phyloP scores from a whole-genome alignment of 441 rosid species.

The Jatropha multifida region DNA sequence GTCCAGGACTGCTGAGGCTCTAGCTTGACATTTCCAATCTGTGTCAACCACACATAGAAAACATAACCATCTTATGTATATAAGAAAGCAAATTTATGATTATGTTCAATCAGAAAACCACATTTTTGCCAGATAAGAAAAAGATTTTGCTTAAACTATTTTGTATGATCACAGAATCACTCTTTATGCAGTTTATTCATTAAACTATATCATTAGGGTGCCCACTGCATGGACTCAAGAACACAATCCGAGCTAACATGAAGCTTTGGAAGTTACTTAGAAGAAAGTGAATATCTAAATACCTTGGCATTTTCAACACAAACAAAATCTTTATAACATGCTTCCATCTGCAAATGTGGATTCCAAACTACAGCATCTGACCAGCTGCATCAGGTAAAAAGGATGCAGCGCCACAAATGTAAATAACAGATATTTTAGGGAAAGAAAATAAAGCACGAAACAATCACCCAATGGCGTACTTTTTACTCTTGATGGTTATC shows the following conservation, averaged over 20 bases:
- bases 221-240: constrained; percentile 8
- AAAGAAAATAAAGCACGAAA: constrained; percentile 14
- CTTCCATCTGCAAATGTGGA: constrained; percentile 93
- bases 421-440: not conserved
- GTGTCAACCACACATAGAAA: constrained; percentile 25
- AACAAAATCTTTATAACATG: constrained; percentile 85
- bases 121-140: not conserved
- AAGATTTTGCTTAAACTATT: not conserved
- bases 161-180: not conserved
- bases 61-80: constrained; percentile 3
- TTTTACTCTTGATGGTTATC: constrained; percentile 60
- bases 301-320: constrained; percentile 97
- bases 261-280: constrained; percentile 8
- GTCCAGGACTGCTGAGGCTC: constrained; percentile 83
- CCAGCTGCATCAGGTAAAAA: constrained; percentile 57
- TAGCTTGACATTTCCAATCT: constrained; percentile 78
- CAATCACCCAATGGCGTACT: constrained; percentile 42
- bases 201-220: constrained; percentile 2
- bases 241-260: constrained; percentile 11
- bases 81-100: not conserved
- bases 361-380: constrained; percentile 94
- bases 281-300: constrained; percentile 22
- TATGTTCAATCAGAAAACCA: constrained; percentile 4
- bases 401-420: constrained; percentile 14
- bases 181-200: not conserved